Evolutionary conservation across 2,329 filamentous ascomycete genomes (phyloP).

Genomic region (Penicillium sp.): DNA sequence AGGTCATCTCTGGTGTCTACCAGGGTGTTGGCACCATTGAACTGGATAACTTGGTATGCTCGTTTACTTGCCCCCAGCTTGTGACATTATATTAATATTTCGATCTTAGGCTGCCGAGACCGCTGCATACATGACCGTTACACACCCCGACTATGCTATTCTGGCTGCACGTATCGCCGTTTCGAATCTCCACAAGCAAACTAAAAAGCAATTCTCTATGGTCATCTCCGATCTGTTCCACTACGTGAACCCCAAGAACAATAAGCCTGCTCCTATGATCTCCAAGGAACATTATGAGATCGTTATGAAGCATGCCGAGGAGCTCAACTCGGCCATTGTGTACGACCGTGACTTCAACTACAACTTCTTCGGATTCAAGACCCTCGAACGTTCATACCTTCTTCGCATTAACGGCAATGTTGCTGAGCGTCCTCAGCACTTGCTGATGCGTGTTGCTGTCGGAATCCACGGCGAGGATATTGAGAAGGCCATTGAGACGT

Average conservation of each 20-base stretch:
- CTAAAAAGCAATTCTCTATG: slow-evolving; percentile 99
- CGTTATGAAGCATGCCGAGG: slow-evolving; percentile 93
- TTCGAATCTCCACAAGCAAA: slow-evolving; percentile 99
- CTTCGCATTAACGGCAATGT: slow-evolving; percentile 94
- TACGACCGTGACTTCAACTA: slow-evolving; percentile 99
- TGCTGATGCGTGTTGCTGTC: slow-evolving; percentile 99
- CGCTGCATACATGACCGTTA: slow-evolving; percentile 99
- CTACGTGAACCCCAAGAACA: slow-evolving; percentile 95
- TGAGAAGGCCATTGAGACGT: slow-evolving; percentile 93
- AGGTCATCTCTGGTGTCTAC: slow-evolving; percentile 99
- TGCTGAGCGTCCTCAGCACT: slow-evolving; percentile 95
- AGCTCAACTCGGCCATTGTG: slow-evolving; percentile 97
- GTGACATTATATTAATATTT: slow-evolving; percentile 24
- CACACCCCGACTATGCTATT: slow-evolving; percentile 97
- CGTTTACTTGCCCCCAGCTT: neutral
- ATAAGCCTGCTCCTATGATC: slow-evolving; percentile 85
- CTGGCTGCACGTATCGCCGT: slow-evolving; percentile 97
- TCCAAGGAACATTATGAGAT: slow-evolving; percentile 85
- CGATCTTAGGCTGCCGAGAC: slow-evolving; percentile 83
- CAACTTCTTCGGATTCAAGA: slow-evolving; percentile 99
- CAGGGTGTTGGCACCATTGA: slow-evolving; percentile 96
- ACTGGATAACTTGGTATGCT: slow-evolving; percentile 87
- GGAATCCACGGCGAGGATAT: slow-evolving; percentile 95
- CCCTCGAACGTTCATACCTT: slow-evolving; percentile 93
- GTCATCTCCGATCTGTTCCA: slow-evolving; percentile 91